A percentile compares a stretch with the other conserved stretches of the same genome.
Evolutionary conservation across 805 yeast genomes (phyloP).

Genomic region (Kluyveromyces wickerhamii): DNA sequence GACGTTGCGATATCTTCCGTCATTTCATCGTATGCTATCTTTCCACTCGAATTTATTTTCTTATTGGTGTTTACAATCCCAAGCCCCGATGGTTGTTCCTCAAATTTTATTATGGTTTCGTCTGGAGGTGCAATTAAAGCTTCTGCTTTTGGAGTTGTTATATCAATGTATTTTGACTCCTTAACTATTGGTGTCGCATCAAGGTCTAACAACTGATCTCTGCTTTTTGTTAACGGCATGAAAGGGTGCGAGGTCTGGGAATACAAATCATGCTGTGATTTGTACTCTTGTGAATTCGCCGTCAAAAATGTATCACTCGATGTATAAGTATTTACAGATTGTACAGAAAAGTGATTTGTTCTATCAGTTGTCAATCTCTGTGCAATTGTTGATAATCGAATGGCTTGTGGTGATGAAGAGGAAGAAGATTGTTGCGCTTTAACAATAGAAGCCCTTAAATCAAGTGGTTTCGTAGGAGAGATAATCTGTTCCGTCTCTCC

Average conservation of each 20-base stretch:
- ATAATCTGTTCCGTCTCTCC: neutral
- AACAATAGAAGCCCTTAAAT: conserved; percentile 2
- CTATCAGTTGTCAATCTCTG: conserved; percentile 1
- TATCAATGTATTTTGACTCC: conserved; percentile 4
- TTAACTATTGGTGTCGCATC: conserved; percentile 7
- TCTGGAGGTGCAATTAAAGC: neutral
- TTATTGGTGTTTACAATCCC: neutral
- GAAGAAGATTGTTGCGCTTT: conserved; percentile 2
- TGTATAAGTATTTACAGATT: conserved; percentile 5
- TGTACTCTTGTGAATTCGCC: conserved; percentile 4
- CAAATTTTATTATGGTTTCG: neutral
- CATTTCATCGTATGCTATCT: neutral
- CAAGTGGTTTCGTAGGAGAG: conserved; percentile 4
- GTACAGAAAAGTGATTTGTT: conserved; percentile 3
- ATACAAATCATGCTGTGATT: neutral
- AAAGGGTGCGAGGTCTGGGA: neutral
- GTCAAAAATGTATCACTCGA: conserved; percentile 8
- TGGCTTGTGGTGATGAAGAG: neutral
- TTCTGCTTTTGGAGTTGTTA: conserved; percentile 5
- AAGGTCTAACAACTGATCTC: neutral
- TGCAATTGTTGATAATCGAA: conserved; percentile 1
- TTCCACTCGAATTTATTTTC: no score
- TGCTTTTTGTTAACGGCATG: neutral
- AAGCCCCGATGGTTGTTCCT: neutral
- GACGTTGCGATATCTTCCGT: neutral